Percentiles rank a stretch among this genome's conserved stretches.
phyloP scores from a whole-genome alignment of 441 rosid genomes.

The Isatis lusitanica region DNA sequence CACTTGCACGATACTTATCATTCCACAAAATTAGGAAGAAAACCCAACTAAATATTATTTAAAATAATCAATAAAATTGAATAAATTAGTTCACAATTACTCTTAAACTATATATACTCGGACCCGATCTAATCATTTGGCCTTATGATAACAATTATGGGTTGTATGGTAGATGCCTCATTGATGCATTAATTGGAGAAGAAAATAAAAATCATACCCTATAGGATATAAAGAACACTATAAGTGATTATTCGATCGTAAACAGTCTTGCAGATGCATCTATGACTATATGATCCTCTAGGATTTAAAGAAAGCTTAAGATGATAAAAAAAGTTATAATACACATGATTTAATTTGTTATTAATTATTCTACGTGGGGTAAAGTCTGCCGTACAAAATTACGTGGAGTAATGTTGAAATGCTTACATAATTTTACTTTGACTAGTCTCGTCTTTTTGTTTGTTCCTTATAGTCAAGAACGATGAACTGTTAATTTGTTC shows the following conservation, averaged over 20 bases:
- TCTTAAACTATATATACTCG: too few species aligned
- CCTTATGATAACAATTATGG: not conserved
- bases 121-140: not conserved
- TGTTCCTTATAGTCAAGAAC: not conserved
- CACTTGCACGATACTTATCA: conserved; percentile 30
- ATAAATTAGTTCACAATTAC: too few species aligned
- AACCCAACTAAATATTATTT: not conserved
- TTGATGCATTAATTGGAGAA: not conserved
- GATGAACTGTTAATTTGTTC: not conserved
- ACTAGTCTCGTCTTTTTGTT: conserved; percentile 4
- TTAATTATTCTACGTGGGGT: not conserved
- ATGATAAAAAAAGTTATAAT: not conserved
- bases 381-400: not conserved
- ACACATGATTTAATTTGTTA: not conserved
- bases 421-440: conserved; percentile 21
- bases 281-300: not conserved
- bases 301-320: not conserved
- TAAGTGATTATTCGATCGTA: not conserved
- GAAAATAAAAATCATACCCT: not conserved
- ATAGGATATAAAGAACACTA: not conserved
- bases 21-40: conserved; percentile 21
- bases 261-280: not conserved
- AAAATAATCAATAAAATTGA: not conserved
- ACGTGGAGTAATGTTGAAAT: conserved; percentile 15
- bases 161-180: conserved; percentile 5